A percentile compares a stretch with the other conserved stretches of the same genome.
Evolutionary conservation across 768 basidiomycete genomes (phyloP).

Genomic region (Boletus speciosus): DNA sequence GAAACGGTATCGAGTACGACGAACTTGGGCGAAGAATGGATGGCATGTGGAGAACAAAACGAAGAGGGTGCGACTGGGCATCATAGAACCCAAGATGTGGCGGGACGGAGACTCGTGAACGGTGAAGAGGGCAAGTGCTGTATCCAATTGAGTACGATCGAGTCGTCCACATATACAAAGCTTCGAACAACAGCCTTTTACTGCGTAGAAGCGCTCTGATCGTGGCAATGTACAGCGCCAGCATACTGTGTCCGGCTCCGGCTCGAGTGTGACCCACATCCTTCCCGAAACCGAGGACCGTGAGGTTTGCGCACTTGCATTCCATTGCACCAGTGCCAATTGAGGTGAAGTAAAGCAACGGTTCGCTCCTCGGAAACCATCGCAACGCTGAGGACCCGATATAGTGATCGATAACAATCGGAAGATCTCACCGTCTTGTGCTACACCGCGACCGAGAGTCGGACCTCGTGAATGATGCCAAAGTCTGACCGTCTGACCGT

Average conservation of each 20-base stretch:
- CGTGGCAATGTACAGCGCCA: constrained; percentile 28
- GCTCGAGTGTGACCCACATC: constrained; percentile 32
- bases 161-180: constrained; percentile 4
- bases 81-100: constrained; percentile 32
- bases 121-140: constrained; percentile 33
- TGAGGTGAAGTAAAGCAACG: constrained; percentile 32
- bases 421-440: constrained; percentile 37
- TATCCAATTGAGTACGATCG: constrained; percentile 9
- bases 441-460: constrained; percentile 47
- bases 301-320: constrained; percentile 40
- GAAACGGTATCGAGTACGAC: constrained; percentile 18
- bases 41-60: constrained; percentile 12
- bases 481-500: constrained; percentile 42
- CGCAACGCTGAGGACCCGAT: constrained; percentile 39
- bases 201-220: constrained; percentile 3
- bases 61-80: constrained; percentile 14
- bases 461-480: constrained; percentile 52
- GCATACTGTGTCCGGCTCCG: constrained; percentile 19
- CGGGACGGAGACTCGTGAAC: constrained; percentile 36
- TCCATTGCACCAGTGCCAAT: constrained; percentile 42
- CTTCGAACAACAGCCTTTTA: constrained; percentile 8
- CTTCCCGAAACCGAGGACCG: constrained; percentile 43
- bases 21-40: constrained; percentile 23
- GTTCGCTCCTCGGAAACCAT: constrained; percentile 25
- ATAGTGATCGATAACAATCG: constrained; percentile 43